Base-by-base conservation (phyloP, 2,329 filamentous ascomycete species). In the Fusarium compactum region DNA sequence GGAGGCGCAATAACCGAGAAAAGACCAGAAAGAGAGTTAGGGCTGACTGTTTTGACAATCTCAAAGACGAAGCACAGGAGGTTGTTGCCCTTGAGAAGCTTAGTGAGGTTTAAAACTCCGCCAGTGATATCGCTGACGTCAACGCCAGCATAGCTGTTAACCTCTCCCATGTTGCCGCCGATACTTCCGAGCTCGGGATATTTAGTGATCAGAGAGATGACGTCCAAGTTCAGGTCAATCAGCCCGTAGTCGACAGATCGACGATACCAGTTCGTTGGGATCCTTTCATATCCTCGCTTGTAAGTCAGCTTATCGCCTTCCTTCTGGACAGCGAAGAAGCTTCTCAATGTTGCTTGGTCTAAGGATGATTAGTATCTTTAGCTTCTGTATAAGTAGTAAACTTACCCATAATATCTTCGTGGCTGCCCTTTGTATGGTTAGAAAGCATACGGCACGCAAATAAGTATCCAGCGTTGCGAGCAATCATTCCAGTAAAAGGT, bases 241-340 rank as follows among this genome's bases (percentile, higher is more conserved):
- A 67, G 25, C 1, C 62, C 46, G 2, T 67, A 67, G 15, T 67
- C 64, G 3, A 57, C 41, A 1, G 56, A 40, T 0, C 64, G 27
- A 4, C 64, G 64, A 14, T 67, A 67, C 64, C 64, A 67, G 34
- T 67, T 67, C 46, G 60, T 61, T 0, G 64, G 64, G 6, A 67
- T 67, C 7, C 62, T 57, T 8, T 67, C 64, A 38, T 43, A 56
- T 6, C 64, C 64, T n/a, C 62, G 56, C 18, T 62, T 67, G 4
- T 67, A 67, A 8, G 27, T 44, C 3, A 67, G 40, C 8, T 53
- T 67, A 8, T 45, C 46, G 1, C 58, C 34, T 8, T 67, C 45
- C 7, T 65, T 57, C 1, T 62, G 15, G 1, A 67, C 47, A 6
- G 45, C 57, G 6, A 52, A 62, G 29, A 67, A 67, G 18, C 64